Percentiles rank a stretch among this genome's conserved stretches.
phyloP scores from a whole-genome alignment of 306 rosid species.

The Dalbergia cultrata region DNA sequence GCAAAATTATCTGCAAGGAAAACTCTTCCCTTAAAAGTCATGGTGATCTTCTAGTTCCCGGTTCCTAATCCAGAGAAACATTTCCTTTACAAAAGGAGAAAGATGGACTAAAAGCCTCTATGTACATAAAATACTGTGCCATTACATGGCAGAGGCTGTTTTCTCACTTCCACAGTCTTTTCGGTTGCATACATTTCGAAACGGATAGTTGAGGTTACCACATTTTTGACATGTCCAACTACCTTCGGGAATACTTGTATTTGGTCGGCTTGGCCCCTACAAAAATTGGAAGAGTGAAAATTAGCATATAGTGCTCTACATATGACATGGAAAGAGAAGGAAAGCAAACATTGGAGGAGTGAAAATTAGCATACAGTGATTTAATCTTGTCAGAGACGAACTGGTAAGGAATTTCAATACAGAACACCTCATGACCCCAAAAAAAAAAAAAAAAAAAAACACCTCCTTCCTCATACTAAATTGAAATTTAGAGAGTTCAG shows the following conservation, averaged over 20 bases:
- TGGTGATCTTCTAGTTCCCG: constrained; percentile 17
- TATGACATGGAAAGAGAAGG: too few species aligned
- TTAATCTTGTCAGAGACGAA: too few species aligned
- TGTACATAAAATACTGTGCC: constrained; percentile 20
- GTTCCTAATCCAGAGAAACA: constrained; percentile 20
- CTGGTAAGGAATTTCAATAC: too few species aligned
- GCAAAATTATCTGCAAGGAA: constrained; percentile 37
- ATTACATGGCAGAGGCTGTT: constrained; percentile 48
- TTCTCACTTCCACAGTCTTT: constrained; percentile 58
- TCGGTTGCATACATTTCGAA: constrained; percentile 58
- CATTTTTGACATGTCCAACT: constrained; percentile 60
- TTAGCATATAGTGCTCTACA: background rate
- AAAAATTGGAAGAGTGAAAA: background rate
- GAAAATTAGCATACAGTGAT: too few species aligned
- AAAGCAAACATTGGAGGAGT: too few species aligned
- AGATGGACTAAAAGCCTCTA: constrained; percentile 19
- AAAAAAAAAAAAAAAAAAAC: too few species aligned
- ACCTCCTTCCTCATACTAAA: too few species aligned
- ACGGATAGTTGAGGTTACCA: constrained; percentile 62
- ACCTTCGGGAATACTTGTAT: constrained; percentile 53
- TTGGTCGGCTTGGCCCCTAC: constrained; percentile 50
- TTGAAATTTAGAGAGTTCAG: too few species aligned
- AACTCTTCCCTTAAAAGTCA: constrained; percentile 24
- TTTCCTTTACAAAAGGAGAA: constrained; percentile 34
- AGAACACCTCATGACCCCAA: too few species aligned